Percentiles rank a stretch among this genome's conserved stretches.
phyloP scores from a whole-genome alignment of 108 stramenopile species.

The Pseudonitzschia multistriata region DNA sequence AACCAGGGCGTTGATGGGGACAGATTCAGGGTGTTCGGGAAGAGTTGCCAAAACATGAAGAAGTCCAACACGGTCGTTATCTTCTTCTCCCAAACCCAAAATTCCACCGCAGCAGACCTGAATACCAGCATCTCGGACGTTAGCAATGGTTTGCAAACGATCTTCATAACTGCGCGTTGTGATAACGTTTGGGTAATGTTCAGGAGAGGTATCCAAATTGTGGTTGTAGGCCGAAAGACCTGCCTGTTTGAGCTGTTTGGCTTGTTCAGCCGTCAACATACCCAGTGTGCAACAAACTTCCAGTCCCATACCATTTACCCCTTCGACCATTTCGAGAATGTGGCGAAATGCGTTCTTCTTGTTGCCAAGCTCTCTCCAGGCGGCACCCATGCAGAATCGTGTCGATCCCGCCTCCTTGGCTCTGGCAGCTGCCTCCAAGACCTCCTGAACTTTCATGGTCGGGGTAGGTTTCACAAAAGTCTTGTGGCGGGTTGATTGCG shows the following conservation, averaged over 20 bases:
- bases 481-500: constrained; percentile 92
- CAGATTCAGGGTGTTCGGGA: constrained; percentile 94
- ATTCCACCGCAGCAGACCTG: constrained; percentile 98
- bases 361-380: constrained; percentile 96
- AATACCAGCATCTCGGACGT: constrained; percentile 96
- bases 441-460: constrained; percentile 97
- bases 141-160: constrained; percentile 92
- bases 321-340: constrained; percentile 93
- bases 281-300: constrained; percentile 97
- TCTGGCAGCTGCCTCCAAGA: constrained; percentile 87
- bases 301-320: constrained; percentile 92
- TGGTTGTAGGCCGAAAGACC: constrained; percentile 98
- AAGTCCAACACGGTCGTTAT: constrained; percentile 90
- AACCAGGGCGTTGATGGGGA: constrained; percentile 96
- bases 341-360: constrained; percentile 97
- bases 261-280: constrained; percentile 95
- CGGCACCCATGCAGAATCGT: constrained; percentile 99
- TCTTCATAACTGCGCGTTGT: constrained; percentile 94
- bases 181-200: constrained; percentile 96
- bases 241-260: constrained; percentile 93
- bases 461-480: constrained; percentile 98
- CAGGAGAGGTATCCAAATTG: constrained; percentile 96
- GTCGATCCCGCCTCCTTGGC: constrained; percentile 97
- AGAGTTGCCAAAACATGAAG: constrained; percentile 94
- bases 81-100: constrained; percentile 92